Percentiles rank a stretch among this genome's conserved stretches.
phyloP scores from a whole-genome alignment of 164 flowering plant genomes.

The Vitis vinifera region DNA sequence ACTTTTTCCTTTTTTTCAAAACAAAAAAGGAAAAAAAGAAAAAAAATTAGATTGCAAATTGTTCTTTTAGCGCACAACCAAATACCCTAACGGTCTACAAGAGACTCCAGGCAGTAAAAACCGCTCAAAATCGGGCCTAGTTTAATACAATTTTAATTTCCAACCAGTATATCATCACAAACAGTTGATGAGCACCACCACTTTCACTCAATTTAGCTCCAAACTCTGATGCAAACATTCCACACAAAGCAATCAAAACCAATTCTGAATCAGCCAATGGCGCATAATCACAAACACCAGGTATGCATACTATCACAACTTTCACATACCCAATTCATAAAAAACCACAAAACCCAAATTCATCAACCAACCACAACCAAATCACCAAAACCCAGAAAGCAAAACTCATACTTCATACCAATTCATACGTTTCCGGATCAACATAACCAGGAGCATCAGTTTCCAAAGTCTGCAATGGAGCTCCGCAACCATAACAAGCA shows the following conservation, averaged over 20 bases:
- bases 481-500: constrained; percentile 94
- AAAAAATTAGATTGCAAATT: too few species aligned
- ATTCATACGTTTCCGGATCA: constrained; percentile 60
- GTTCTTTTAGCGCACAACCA: too few species aligned
- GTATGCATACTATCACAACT: too few species aligned
- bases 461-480: constrained; percentile 82
- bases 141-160: background rate
- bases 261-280: background rate
- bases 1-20: too few species aligned
- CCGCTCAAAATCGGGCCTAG: too few species aligned
- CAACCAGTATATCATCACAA: background rate
- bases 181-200: too few species aligned
- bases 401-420: constrained; percentile 42
- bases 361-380: background rate
- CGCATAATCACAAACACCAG: too few species aligned
- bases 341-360: constrained; percentile 8
- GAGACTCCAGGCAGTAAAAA: too few species aligned
- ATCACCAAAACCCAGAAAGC: background rate
- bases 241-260: background rate
- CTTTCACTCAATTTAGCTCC: background rate
- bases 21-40: too few species aligned
- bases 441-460: constrained; percentile 87
- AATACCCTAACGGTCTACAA: too few species aligned
- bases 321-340: background rate
- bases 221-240: background rate